Evolutionary conservation across 805 yeast species (phyloP).

Genomic region (Yamadazyma tumulicola): DNA sequence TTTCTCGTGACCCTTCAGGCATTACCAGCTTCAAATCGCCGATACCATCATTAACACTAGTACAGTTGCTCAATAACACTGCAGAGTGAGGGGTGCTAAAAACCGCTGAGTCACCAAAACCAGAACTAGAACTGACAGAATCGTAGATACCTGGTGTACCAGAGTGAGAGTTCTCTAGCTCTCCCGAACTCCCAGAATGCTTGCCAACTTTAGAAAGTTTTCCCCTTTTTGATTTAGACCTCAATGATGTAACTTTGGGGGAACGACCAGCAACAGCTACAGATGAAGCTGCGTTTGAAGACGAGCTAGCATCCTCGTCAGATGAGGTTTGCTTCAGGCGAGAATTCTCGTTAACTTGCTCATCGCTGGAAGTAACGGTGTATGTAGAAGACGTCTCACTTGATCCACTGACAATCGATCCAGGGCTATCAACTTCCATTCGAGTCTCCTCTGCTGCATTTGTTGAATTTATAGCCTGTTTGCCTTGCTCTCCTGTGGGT

Average conservation of each 20-base stretch:
- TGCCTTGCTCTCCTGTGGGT: too few species aligned
- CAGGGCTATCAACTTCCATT: conserved; percentile 13
- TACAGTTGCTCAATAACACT: too few species aligned
- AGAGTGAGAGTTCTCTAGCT: not conserved
- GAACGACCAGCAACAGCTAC: too few species aligned
- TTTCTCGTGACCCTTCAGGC: not conserved
- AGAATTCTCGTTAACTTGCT: conserved; percentile 9
- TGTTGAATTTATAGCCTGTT: conserved; percentile 14
- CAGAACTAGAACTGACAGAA: conserved; percentile 5
- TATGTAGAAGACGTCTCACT: conserved; percentile 11
- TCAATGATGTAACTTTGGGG: too few species aligned
- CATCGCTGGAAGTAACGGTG: conserved; percentile 14
- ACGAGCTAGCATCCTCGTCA: not conserved
- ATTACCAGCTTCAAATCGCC: not conserved
- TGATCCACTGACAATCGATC: conserved; percentile 8
- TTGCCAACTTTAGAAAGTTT: too few species aligned
- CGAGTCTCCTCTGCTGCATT: conserved; percentile 1
- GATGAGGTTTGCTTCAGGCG: conserved; percentile 5
- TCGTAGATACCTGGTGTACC: not conserved
- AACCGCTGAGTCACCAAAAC: conserved; percentile 2
- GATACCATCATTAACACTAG: conserved; percentile 5
- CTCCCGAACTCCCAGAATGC: too few species aligned
- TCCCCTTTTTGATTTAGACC: too few species aligned
- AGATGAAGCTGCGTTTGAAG: conserved; percentile 2
- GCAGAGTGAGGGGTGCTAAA: conserved; percentile 2